Percentiles rank a stretch among this genome's conserved stretches.
phyloP scores from a whole-genome alignment of 2,329 filamentous ascomycete genomes.

The Pyricularia sp. region DNA sequence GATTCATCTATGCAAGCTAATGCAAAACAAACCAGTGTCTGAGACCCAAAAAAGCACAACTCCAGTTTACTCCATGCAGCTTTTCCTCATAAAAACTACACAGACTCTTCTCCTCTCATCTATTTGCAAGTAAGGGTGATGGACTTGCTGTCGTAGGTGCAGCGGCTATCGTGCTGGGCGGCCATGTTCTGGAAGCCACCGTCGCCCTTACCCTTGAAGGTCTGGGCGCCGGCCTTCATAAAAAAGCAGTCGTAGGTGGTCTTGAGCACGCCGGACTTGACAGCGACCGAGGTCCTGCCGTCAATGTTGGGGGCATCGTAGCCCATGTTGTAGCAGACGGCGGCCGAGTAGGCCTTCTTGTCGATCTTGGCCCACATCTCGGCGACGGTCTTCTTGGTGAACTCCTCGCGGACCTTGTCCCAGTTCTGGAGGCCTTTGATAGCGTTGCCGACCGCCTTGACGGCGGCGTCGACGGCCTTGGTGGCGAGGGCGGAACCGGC shows the following conservation, averaged over 20 bases:
- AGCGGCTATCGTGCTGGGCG: not conserved
- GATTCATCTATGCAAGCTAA: not conserved
- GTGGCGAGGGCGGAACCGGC: not conserved
- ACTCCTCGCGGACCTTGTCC: not conserved
- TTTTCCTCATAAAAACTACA: not conserved
- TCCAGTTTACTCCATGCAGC: not conserved
- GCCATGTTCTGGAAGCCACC: slow-evolving; percentile 2
- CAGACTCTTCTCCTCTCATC: not conserved
- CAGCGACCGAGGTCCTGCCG: not conserved
- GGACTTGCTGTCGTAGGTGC: not conserved
- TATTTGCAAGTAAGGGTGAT: not conserved
- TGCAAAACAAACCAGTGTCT: not conserved
- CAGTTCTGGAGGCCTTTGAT: slow-evolving; percentile 1
- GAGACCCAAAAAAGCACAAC: not conserved
- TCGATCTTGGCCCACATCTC: slow-evolving; percentile 2
- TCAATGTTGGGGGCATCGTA: not conserved
- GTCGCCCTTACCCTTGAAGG: not conserved
- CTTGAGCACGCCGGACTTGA: not conserved
- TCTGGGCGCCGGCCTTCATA: not conserved
- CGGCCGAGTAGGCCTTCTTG: not conserved
- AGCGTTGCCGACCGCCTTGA: not conserved
- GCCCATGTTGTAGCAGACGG: slow-evolving; percentile 5
- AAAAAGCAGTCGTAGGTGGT: slow-evolving; percentile 1
- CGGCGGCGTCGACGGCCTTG: not conserved
- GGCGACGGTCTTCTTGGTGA: not conserved